Conservation (phyloP, 768 basidiomycete genomes). For the Boletellus sp. region DNA sequence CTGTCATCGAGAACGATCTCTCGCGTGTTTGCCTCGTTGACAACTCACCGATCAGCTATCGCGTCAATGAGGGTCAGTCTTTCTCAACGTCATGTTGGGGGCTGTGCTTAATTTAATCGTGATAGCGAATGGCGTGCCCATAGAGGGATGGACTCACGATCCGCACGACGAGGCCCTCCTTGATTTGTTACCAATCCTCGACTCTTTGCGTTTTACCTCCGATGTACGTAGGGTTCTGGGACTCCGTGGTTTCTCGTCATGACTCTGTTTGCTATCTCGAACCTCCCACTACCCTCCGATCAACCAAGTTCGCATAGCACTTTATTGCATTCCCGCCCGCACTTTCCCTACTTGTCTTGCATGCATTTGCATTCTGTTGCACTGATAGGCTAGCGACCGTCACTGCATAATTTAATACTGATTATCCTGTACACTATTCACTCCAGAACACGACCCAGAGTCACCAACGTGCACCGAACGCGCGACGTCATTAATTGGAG, state of each 20-base stretch:
- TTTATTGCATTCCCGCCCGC: constrained; percentile 20
- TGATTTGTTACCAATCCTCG: constrained; percentile 91
- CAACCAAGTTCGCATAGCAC: constrained; percentile 20
- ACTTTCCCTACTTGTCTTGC: constrained; percentile 24
- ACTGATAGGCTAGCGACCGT: constrained; percentile 29
- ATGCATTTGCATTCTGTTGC: constrained; percentile 25
- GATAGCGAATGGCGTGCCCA: constrained; percentile 94
- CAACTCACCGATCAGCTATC: constrained; percentile 93
- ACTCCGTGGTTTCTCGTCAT: constrained; percentile 51
- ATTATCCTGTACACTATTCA: constrained; percentile 35
- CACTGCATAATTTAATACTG: constrained; percentile 37
- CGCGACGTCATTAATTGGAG: constrained; percentile 28
- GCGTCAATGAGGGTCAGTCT: constrained; percentile 80
- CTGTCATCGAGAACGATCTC: constrained; percentile 84
- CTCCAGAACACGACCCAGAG: constrained; percentile 21
- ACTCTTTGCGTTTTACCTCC: constrained; percentile 91
- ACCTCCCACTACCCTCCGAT: constrained; percentile 3
- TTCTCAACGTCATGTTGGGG: background rate
- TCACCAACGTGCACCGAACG: constrained; percentile 18
- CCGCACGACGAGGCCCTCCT: constrained; percentile 94
- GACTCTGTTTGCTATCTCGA: constrained; percentile 8
- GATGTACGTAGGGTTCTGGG: constrained; percentile 94
- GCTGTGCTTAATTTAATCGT: background rate
- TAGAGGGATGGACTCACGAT: constrained; percentile 99
- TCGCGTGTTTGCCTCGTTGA: constrained; percentile 93